These are phyloP conservation scores for Boletus rex-veris DNA, from an alignment of 768 basidiomycete genomes.

Conservation along the genomic window DNA sequence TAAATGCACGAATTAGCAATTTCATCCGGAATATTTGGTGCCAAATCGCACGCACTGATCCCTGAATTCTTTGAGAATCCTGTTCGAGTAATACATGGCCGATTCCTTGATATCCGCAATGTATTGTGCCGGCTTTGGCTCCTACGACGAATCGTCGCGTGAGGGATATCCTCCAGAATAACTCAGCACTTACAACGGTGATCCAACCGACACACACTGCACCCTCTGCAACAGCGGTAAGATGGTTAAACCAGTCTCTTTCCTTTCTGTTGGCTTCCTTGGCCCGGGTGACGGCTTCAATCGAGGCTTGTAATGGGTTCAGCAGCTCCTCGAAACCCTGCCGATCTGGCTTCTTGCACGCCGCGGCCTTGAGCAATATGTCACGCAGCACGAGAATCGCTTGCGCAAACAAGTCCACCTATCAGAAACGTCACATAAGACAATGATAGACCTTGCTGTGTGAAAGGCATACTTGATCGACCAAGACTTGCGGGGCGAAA, in stretches of 20 bases:
- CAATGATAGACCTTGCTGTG: background rate
- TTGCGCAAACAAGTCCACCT: slow-evolving; percentile 69
- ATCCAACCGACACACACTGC: slow-evolving; percentile 86
- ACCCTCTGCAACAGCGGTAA: slow-evolving; percentile 80
- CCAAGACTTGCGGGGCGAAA: slow-evolving; percentile 65
- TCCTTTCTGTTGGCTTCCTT: slow-evolving; percentile 81
- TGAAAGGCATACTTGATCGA: slow-evolving; percentile 65
- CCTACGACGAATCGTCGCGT: slow-evolving; percentile 26
- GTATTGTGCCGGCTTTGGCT: slow-evolving; percentile 77
- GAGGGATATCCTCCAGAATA: background rate
- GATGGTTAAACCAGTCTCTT: slow-evolving; percentile 77
- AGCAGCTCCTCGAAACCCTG: slow-evolving; percentile 56
- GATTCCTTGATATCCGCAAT: slow-evolving; percentile 85
- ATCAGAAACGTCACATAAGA: slow-evolving; percentile 7
- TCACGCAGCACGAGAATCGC: slow-evolving; percentile 66
- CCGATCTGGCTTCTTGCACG: slow-evolving; percentile 78
- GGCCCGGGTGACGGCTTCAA: slow-evolving; percentile 72
- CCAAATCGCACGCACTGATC: slow-evolving; percentile 63
- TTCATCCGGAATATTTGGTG: background rate
- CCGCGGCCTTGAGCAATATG: slow-evolving; percentile 61
- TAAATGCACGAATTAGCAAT: slow-evolving; percentile 31
- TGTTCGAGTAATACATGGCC: slow-evolving; percentile 83
- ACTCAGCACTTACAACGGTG: slow-evolving; percentile 54
- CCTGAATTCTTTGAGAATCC: slow-evolving; percentile 89
- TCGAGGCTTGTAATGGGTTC: slow-evolving; percentile 62